Evolutionary conservation across 805 yeast species (phyloP).

Genomic region (Saturnispora quitensis): DNA sequence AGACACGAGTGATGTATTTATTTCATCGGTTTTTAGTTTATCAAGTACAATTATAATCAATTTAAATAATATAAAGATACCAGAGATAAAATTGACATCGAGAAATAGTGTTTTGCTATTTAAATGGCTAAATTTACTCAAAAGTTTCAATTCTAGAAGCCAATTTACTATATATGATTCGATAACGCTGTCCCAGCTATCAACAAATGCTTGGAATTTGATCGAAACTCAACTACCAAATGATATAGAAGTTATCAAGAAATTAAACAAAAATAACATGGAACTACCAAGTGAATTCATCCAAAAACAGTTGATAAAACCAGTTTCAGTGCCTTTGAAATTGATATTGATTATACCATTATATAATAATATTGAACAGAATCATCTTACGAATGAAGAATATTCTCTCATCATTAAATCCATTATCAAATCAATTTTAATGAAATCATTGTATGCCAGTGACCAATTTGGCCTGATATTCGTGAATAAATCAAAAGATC

Average conservation of each 20-base stretch:
- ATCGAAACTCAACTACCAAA: conserved; percentile 30
- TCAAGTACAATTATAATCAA: conserved; percentile 17
- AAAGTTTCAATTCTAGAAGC: conserved; percentile 10
- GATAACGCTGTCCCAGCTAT: conserved; percentile 36
- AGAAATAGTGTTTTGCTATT: conserved; percentile 18
- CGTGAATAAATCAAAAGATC: conserved; percentile 14
- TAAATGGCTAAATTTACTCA: conserved; percentile 23
- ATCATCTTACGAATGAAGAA: conserved; percentile 15
- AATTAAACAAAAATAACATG: conserved; percentile 29
- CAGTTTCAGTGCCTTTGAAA: conserved; percentile 25
- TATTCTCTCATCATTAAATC: conserved; percentile 15
- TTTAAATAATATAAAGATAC: conserved; percentile 18
- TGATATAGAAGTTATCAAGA: conserved; percentile 31
- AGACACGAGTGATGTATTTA: conserved; percentile 10
- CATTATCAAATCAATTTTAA: conserved; percentile 10
- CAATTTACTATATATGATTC: conserved; percentile 1
- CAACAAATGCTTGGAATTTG: conserved; percentile 42
- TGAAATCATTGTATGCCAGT: conserved; percentile 10
- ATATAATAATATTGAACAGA: conserved; percentile 14
- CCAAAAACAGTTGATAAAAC: conserved; percentile 31
- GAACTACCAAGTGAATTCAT: conserved; percentile 34
- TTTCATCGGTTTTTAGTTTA: conserved; percentile 21
- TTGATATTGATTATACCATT: conserved; percentile 22
- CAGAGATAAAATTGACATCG: conserved; percentile 18
- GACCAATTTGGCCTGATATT: conserved; percentile 26